Conservation (phyloP, 2,329 filamentous ascomycete genomes). For the Immersiporthe knoxdaviesiana region DNA sequence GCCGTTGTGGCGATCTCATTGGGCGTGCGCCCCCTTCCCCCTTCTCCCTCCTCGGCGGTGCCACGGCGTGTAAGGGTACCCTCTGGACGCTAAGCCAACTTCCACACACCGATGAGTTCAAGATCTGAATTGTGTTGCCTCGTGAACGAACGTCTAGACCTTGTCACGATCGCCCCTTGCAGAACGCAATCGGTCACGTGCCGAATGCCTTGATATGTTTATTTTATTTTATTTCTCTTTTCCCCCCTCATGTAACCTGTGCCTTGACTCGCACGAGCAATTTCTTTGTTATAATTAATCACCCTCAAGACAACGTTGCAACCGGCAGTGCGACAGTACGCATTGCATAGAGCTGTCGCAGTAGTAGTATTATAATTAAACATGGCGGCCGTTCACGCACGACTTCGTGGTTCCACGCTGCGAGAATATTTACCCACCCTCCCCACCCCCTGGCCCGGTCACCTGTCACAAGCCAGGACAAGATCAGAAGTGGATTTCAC, state of each 20-base stretch:
- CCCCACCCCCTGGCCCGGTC: neutral
- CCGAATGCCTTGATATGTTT: neutral
- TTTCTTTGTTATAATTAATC: no score
- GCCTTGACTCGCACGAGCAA: neutral
- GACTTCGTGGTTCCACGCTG: neutral
- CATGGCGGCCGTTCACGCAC: neutral
- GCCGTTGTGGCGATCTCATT: neutral
- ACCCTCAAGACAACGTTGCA: neutral
- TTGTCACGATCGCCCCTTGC: neutral
- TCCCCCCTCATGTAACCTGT: neutral
- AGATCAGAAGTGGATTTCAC: conserved; percentile 2
- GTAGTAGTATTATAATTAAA: neutral
- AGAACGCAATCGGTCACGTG: conserved; percentile 6
- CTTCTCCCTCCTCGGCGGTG: neutral
- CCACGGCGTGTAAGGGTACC: neutral
- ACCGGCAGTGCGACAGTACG: neutral
- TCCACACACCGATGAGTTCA: neutral
- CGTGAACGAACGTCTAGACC: neutral
- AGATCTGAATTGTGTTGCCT: neutral
- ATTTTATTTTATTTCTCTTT: no score
- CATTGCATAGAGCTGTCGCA: neutral
- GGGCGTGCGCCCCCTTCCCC: neutral
- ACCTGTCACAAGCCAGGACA: conserved; percentile 12
- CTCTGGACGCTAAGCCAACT: neutral
- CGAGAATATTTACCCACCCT: no score